Conservation (phyloP, 108 stramenopile genomes). For the Nannochloropsis oceanica region DNA sequence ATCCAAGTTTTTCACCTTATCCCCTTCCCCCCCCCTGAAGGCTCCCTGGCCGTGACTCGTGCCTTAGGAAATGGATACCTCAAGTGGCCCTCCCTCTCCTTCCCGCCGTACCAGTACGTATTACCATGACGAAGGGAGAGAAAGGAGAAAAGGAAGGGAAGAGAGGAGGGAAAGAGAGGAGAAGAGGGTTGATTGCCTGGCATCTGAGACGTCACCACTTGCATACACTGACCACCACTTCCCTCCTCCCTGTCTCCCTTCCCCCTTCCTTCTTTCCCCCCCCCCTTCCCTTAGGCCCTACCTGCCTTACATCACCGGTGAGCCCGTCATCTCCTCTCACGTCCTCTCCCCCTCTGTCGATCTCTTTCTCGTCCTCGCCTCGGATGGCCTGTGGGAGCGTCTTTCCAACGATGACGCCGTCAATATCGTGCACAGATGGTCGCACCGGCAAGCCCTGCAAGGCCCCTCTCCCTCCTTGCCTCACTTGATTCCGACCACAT, state of each 20-base stretch:
- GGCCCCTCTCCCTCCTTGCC: neutral
- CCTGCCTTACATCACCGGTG: slow-evolving; percentile 28
- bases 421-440: neutral
- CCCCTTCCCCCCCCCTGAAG: neutral
- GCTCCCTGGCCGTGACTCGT: slow-evolving; percentile 30
- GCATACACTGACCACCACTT: neutral
- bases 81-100: slow-evolving; percentile 2
- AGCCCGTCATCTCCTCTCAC: slow-evolving; percentile 6
- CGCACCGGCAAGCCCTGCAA: neutral
- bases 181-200: neutral
- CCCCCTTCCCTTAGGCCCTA: neutral
- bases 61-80: slow-evolving; percentile 29
- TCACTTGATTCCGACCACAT: neutral
- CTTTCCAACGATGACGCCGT: slow-evolving; percentile 11
- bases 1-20: neutral
- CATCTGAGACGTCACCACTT: neutral
- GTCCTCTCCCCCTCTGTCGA: slow-evolving; percentile 8
- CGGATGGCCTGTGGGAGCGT: slow-evolving; percentile 30
- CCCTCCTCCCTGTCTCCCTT: neutral
- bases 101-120: neutral
- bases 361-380: slow-evolving; percentile 25
- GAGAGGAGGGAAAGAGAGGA: neutral
- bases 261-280: neutral
- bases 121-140: neutral
- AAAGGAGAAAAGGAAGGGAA: neutral